phyloP scores from a whole-genome alignment of 164 flowering plant species.

The Vitis vinifera region DNA sequence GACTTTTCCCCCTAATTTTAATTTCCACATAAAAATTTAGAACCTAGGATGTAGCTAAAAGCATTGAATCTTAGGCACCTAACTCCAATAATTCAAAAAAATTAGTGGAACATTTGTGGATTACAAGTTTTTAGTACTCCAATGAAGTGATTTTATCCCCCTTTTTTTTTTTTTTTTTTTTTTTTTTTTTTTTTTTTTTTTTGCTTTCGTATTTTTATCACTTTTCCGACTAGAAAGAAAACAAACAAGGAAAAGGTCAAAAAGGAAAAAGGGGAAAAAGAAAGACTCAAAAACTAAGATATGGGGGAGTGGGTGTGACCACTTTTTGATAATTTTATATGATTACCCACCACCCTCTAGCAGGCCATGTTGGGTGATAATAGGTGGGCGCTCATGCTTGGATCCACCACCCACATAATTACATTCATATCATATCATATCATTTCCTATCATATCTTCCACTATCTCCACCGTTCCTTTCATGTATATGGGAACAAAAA shows the following conservation, averaged over 20 bases:
- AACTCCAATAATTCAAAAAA: neutral
- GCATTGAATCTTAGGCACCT: neutral
- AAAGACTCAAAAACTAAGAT: neutral
- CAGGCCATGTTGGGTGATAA: neutral
- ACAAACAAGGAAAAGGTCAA: slow-evolving; percentile 6
- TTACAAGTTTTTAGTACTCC: neutral
- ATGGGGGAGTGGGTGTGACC: slow-evolving; percentile 3
- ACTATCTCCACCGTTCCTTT: slow-evolving; percentile 9
- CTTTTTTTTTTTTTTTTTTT: neutral
- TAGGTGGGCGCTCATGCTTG: neutral
- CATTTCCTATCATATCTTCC: slow-evolving; percentile 19
- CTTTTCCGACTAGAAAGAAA: neutral
- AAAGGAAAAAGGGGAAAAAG: neutral
- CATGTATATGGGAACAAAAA: slow-evolving; percentile 8
- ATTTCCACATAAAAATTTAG: too few relatives aligned
- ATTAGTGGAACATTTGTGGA: neutral
- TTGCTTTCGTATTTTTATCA: neutral
- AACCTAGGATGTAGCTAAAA: neutral
- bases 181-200: neutral
- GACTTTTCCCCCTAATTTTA: too few relatives aligned
- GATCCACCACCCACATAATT: slow-evolving; percentile 6
- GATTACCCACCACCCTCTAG: slow-evolving; percentile 12
- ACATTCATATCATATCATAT: slow-evolving; percentile 6
- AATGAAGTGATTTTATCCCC: neutral
- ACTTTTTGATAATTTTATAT: slow-evolving; percentile 14